phyloP scores from a whole-genome alignment of 192 early-diverging fungal genomes.

The Phlyctochytrium arcticum region DNA sequence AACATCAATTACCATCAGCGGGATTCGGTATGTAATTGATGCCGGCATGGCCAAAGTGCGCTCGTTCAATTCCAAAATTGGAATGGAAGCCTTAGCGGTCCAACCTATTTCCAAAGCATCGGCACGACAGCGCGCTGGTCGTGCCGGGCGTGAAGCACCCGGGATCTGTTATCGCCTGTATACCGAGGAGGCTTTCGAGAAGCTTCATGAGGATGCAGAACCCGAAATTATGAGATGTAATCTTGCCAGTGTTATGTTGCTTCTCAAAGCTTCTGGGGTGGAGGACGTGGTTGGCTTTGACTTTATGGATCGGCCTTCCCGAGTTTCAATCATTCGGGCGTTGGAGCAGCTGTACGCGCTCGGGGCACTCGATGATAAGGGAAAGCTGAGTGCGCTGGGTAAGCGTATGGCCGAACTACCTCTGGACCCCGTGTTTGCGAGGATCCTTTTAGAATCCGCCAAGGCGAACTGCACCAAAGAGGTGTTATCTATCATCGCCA shows the following conservation, averaged over 20 bases:
- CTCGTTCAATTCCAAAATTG: constrained; percentile 83
- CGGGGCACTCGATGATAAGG: constrained; percentile 78
- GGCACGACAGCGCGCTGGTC: constrained; percentile 84
- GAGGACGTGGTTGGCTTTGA: constrained; percentile 87
- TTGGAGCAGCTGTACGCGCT: constrained; percentile 87
- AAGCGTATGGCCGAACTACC: constrained; percentile 81
- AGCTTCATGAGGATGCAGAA: constrained; percentile 71
- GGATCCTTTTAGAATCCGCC: constrained; percentile 82
- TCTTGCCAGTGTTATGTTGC: constrained; percentile 76
- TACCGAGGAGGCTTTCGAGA: constrained; percentile 73
- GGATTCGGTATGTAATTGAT: constrained; percentile 93
- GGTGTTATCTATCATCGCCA: constrained; percentile 80
- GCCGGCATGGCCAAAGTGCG: constrained; percentile 88
- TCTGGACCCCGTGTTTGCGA: constrained; percentile 83
- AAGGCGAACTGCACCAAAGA: constrained; percentile 73
- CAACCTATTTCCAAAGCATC: constrained; percentile 88
- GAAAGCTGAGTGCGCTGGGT: constrained; percentile 72
- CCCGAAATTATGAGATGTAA: constrained; percentile 97
- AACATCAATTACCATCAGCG: constrained; percentile 93
- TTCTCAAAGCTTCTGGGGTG: constrained; percentile 89
- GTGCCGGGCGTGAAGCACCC: constrained; percentile 94
- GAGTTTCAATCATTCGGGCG: constrained; percentile 70
- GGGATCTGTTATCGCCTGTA: constrained; percentile 92
- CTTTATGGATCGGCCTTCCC: constrained; percentile 89
- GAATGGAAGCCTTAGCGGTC: constrained; percentile 79